Evolutionary conservation across 805 yeast genomes (phyloP), one percentile per base, ranked within the genome.

Genomic region (Starmerella roubikii): DNA sequence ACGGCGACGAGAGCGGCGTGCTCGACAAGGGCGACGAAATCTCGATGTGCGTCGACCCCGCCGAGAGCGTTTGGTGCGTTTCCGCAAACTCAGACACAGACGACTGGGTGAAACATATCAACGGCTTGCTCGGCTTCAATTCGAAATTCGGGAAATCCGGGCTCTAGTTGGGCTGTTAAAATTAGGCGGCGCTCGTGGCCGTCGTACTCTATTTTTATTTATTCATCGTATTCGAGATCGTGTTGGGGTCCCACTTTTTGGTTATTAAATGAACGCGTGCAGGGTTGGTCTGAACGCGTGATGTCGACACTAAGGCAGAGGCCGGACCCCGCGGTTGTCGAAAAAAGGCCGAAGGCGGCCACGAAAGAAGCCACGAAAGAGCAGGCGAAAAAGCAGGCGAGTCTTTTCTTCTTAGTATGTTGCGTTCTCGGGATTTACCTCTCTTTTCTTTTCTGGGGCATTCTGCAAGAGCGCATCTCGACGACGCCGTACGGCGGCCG

Each of bases 71-170:
- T 13, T 85, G 91, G 76, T 86, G 96, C 59, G 77, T 88, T 3
- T 82, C 94, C 0, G 69, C 75, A 43, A 42, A 43, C 12, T 40
- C 49, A 2, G 68, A 78, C 7, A 83, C 77, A 45, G 78, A 79
- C 47, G 96, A 88, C 54, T 88, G 97, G 97, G 85, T 86, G 2
- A 71, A 71, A 41, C 94, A 93, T 25, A 75, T 88, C 39, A 88
- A 86, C 53, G 86, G 82, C 50, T 66, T 86, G 42, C 60, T 86
- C 32, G 95, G 96, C 2, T 86, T 86, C 67, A 86, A 86, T 56
- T 75, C 85, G 11, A 71, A 84, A 39, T 86, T 86, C 56, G 76
- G 78, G 7, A 35, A 33, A 9, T 15, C 13, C 21, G 36, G 10
- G 24, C 10, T 8, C 24, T 7, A 8, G 10, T 22, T 8, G 24